Conservation (phyloP, 129 eudicot genomes). For the Lactuca sativa region DNA sequence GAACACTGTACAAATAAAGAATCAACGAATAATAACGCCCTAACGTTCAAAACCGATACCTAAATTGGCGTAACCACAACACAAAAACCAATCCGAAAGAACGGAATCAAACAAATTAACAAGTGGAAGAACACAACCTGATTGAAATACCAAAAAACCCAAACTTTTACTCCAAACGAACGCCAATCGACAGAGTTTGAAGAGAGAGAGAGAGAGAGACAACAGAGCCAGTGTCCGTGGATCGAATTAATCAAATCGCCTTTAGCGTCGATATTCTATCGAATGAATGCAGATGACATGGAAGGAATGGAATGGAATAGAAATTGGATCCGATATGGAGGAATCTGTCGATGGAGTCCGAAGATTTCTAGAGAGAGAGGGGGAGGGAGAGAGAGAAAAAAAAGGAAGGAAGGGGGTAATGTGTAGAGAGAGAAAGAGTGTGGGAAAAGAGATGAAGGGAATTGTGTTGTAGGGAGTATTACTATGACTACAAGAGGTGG, state of each 20-base stretch:
- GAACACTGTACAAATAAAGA: constrained; percentile 34
- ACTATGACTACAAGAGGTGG: constrained; percentile 32
- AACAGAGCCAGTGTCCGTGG: constrained; percentile 1
- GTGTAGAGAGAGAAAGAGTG: constrained; percentile 19
- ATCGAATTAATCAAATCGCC: constrained; percentile 2
- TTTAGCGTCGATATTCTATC: neutral
- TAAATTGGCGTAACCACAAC: constrained; percentile 15
- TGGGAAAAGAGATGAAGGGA: constrained; percentile 25
- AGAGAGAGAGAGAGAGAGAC: too few species aligned
- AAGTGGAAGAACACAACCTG: constrained; percentile 24
- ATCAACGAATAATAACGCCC: constrained; percentile 39
- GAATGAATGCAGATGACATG: constrained; percentile 7
- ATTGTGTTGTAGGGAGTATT: constrained; percentile 19
- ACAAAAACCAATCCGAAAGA: neutral
- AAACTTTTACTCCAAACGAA: constrained; percentile 9
- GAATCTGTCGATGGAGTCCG: constrained; percentile 30
- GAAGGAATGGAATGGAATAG: constrained; percentile 10
- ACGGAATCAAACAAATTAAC: neutral
- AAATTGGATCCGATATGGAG: constrained; percentile 21
- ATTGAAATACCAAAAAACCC: constrained; percentile 22
- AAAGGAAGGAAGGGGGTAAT: constrained; percentile 11
- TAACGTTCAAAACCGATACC: constrained; percentile 23
- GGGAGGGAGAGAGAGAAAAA: too few species aligned
- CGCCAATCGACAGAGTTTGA: constrained; percentile 19
- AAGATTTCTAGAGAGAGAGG: constrained; percentile 21